A percentile compares a stretch with the other conserved stretches of the same genome.
Evolutionary conservation across 1,284 basidiomycete genomes (phyloP).

Genomic region (Apiotrichum gracile): DNA sequence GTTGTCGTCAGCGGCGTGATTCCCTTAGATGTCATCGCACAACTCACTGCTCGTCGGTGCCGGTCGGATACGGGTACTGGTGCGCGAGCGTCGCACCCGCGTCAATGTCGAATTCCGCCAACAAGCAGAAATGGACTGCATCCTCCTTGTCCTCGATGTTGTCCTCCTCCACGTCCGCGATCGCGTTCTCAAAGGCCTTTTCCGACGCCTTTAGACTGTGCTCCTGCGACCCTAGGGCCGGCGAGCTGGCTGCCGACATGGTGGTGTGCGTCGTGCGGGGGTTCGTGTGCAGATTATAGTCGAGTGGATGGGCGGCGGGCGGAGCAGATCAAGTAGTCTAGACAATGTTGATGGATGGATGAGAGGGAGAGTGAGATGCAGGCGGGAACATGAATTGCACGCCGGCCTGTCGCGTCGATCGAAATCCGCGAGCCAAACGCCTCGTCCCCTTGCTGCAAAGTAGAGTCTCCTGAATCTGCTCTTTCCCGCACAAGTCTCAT

Average conservation of each 20-base stretch:
- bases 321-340: not conserved
- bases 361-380: no score
- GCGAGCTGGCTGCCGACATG: slow-evolving; percentile 1
- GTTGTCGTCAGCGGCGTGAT: not conserved
- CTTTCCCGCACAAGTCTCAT: no score
- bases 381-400: no score
- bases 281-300: not conserved
- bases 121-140: slow-evolving; percentile 83
- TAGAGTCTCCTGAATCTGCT: no score
- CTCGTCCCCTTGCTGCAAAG: no score
- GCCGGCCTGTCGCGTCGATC: no score
- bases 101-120: slow-evolving; percentile 94
- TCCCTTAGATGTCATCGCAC: not conserved
- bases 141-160: slow-evolving; percentile 41
- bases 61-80: slow-evolving; percentile 86
- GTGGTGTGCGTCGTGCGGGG: not conserved
- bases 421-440: no score
- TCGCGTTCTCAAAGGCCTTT: slow-evolving; percentile 19
- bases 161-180: slow-evolving; percentile 10
- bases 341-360: no score
- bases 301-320: not conserved
- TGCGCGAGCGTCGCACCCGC: slow-evolving; percentile 83
- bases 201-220: not conserved
- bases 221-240: not conserved
- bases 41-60: slow-evolving; percentile 80